These are phyloP conservation scores for Neurospora discreta DNA, from an alignment of 495 filamentous ascomycete genomes.

Conservation along the genomic window DNA sequence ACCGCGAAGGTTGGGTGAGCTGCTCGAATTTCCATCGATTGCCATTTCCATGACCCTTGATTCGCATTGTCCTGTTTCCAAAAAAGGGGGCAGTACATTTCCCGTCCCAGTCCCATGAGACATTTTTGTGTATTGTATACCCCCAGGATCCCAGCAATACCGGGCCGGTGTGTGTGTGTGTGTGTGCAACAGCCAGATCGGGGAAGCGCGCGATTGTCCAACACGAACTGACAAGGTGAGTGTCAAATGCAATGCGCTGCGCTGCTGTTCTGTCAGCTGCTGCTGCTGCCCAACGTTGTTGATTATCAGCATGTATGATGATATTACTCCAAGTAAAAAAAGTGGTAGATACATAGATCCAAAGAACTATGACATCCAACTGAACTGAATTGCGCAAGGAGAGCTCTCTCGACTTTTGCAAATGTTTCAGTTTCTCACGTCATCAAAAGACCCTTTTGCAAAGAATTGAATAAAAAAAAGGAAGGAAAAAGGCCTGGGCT, in stretches of 20 bases:
- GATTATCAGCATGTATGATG: background rate
- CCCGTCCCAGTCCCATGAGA: too few relatives aligned
- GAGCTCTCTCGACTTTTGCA: too few relatives aligned
- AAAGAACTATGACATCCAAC: background rate
- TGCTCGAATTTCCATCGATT: background rate
- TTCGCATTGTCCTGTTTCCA: background rate
- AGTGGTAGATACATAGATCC: too few relatives aligned
- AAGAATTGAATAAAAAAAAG: too few relatives aligned
- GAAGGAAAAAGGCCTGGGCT: background rate
- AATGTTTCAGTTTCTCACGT: too few relatives aligned
- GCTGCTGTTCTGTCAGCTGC: background rate
- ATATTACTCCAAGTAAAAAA: too few relatives aligned
- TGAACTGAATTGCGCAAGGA: too few relatives aligned
- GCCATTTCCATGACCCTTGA: background rate
- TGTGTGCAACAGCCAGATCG: background rate
- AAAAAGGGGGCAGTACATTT: background rate
- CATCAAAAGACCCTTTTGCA: too few relatives aligned
- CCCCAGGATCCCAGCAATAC: too few relatives aligned
- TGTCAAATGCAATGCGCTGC: background rate
- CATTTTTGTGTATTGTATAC: too few relatives aligned
- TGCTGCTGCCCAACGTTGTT: background rate
- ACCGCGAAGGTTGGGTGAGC: too few relatives aligned
- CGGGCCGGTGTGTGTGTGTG: too few relatives aligned
- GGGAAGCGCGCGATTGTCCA: background rate
- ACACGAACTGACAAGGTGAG: background rate